Evolutionary conservation across 345 rosid genomes (phyloP), one percentile per base, ranked within the genome.

Genomic region (Turnera subulata): DNA sequence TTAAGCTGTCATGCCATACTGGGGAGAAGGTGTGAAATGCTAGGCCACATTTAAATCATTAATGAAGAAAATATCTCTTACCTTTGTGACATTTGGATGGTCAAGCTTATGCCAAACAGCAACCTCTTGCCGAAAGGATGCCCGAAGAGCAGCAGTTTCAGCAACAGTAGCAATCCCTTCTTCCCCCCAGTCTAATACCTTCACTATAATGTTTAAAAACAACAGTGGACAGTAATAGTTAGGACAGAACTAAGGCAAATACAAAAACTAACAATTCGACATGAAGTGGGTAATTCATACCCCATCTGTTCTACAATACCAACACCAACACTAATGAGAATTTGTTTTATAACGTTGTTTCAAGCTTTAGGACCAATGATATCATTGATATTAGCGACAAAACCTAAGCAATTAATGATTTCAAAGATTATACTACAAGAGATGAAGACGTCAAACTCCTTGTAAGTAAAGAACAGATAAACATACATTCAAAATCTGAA

Each of bases 71-170:
- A 32, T 6, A 21, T 14, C 32, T 39, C 45, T 52, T 48, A 63
- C 74, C 65, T 70, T 70, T 0, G 74, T 70, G 7, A 70, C 74
- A 15, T 70, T 70, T 21, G 69, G 58, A 58, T 70, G 69, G 24
- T 58, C 65, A 48, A 70, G 74, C 40, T 64, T 70, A 25, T 70
- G 65, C 74, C 74, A 70, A 42, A 70, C 74, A 70, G 74, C 74
- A 58, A 70, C 74, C 38, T 70, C 74, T 70, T 70, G 74, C 50
- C 20, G 21, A 39, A 70, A 70, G 9, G 74, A 70, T 25, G 69
- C 69, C 22, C 74, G 69, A 43, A 70, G 52, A 53, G 69, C 57
- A 53, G 65, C 65, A 59, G 68, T 64, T 70, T 70, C 74, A 23
- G 69, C 65, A 39, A 53, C 74, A 25, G 74, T 70, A 49, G 74